These are phyloP conservation scores for Podospora pseudocomata DNA, from an alignment of 495 filamentous ascomycete species.

Conservation along the genomic window DNA sequence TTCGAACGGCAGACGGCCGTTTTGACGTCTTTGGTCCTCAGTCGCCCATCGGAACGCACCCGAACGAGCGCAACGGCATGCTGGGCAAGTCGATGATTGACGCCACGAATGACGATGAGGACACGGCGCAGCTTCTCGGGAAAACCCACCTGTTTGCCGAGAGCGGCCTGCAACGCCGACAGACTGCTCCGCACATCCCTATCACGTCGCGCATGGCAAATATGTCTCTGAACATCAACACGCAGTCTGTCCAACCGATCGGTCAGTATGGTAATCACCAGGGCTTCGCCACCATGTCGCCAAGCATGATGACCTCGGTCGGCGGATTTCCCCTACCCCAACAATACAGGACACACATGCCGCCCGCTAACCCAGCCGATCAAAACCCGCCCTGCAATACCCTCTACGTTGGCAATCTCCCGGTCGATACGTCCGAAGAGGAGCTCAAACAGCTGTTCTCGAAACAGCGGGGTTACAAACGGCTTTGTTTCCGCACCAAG, in stretches of 20 bases:
- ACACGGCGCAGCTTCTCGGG: conserved; percentile 74
- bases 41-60: conserved; percentile 74
- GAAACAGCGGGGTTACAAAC: conserved; percentile 92
- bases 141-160: conserved; percentile 82
- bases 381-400: conserved; percentile 98
- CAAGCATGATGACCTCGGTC: conserved; percentile 46
- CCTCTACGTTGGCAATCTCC: conserved; percentile 93
- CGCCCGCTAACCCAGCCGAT: conserved; percentile 91
- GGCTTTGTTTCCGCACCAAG: conserved; percentile 96
- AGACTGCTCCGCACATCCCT: conserved; percentile 72
- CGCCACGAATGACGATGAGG: conserved; percentile 66
- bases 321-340: conserved; percentile 53
- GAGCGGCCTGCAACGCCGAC: conserved; percentile 64
- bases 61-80: conserved; percentile 64
- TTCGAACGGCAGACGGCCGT: conserved; percentile 25
- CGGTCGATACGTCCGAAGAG: conserved; percentile 90
- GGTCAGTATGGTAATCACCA: conserved; percentile 48
- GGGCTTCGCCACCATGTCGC: conserved; percentile 55
- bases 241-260: conserved; percentile 51
- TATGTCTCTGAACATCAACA: conserved; percentile 71
- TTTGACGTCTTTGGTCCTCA: conserved; percentile 78
- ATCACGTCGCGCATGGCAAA: conserved; percentile 61
- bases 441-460: conserved; percentile 94
- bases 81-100: conserved; percentile 84
- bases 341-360: conserved; percentile 65